phyloP scores from a whole-genome alignment of 805 yeast genomes.

The Schizosaccharomyces pombe region DNA sequence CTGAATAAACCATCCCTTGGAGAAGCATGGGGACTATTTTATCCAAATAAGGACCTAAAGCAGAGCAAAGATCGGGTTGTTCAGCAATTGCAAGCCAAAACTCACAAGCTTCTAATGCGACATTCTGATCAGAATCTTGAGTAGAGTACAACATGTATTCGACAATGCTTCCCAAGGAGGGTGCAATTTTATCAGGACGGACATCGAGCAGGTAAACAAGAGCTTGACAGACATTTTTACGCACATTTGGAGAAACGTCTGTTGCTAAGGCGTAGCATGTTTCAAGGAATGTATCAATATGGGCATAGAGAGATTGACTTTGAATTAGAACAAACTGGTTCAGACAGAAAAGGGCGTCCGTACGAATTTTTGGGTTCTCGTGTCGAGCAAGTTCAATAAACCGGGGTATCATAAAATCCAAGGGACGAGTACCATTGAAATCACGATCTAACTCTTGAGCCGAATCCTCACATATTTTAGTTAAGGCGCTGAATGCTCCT shows the following conservation, averaged over 20 bases:
- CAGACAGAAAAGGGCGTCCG: slow-evolving; percentile 44
- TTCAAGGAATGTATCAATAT: slow-evolving; percentile 40
- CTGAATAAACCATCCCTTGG: slow-evolving; percentile 68
- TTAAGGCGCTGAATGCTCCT: slow-evolving; percentile 60
- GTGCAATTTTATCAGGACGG: slow-evolving; percentile 55
- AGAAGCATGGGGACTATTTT: slow-evolving; percentile 55
- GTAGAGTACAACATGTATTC: slow-evolving; percentile 64
- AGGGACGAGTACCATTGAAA: slow-evolving; percentile 41
- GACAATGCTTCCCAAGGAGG: slow-evolving; percentile 70
- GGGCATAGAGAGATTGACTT: slow-evolving; percentile 38
- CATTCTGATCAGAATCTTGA: slow-evolving; percentile 38
- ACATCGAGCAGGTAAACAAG: slow-evolving; percentile 49
- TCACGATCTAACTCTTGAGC: slow-evolving; percentile 39
- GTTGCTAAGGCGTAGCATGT: slow-evolving; percentile 48
- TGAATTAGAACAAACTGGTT: slow-evolving; percentile 52
- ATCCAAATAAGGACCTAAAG: slow-evolving; percentile 34
- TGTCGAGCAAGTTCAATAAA: slow-evolving; percentile 30
- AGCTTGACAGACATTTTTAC: slow-evolving; percentile 54
- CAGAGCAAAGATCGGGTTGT: slow-evolving; percentile 22
- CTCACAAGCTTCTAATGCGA: slow-evolving; percentile 82
- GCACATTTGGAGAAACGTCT: slow-evolving; percentile 33
- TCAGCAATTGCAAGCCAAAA: slow-evolving; percentile 58
- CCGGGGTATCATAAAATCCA: slow-evolving; percentile 35
- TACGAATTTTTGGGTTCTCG: slow-evolving; percentile 26
- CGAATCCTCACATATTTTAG: slow-evolving; percentile 80